Evolutionary conservation across 2,329 filamentous ascomycete species (phyloP), one percentile per base, ranked within the genome.

Genomic region (Colletotrichum musicola): DNA sequence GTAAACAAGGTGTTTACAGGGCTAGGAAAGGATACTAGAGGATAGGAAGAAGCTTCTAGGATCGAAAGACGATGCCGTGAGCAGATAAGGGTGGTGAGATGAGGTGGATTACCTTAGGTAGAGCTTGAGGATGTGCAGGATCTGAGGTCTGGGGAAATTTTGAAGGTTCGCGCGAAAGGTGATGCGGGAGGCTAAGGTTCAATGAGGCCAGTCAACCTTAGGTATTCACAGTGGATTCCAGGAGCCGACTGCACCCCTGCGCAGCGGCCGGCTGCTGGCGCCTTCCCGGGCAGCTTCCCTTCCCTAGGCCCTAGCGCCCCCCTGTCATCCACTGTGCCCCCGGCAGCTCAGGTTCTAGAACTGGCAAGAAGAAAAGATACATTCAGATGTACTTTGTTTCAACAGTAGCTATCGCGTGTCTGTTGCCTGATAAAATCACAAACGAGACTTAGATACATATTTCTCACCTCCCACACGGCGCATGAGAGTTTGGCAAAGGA

Each of bases 311-410:
- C 61, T 55, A 42, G 50, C 35, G 49, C 9, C 38, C 62, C 62
- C 62, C 51, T 62, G 56, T 47, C 44, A 35, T 62, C 53, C 56
- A 62, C 57, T 47, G 40, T 49, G 6, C 16, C 25, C 25, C 54
- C 16, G 30, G 30, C 30, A 35, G 30, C 44, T 18, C 12, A 40
- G 67, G 38, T 70, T 71, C 69, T 71, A 70, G 69, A 70, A 71
- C 53, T 69, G 27, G 22, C 47, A 54, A 64, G 69, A 71, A 71
- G 61, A 56, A 70, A 70, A 70, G 62, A 35, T 67, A 70, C 66
- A 61, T 67, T 30, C n/a, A 14, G 18, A 42, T 25, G 67, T 69
- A 66, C 57, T 20, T 49, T 42, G 40, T 42, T 42, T 42, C 40
- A 42, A 42, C 40, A 42, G 40, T 13, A n/a, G 14, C 14, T 42